Conservation (phyloP, 2,329 filamentous ascomycete species). For the Zalaria obscura region DNA sequence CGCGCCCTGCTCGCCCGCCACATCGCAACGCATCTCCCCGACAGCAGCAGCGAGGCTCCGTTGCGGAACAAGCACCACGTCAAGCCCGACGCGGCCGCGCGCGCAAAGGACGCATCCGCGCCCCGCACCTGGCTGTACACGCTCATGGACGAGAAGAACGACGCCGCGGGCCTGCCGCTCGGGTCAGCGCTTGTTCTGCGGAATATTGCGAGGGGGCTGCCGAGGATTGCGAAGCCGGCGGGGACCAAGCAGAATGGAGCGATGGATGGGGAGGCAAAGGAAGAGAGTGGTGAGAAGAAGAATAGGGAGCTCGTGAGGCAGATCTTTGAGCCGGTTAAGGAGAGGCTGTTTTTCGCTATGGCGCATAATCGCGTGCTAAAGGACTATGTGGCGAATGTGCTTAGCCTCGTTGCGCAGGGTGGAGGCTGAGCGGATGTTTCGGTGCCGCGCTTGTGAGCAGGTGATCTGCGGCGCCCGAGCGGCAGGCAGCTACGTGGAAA, state of each 20-base stretch:
- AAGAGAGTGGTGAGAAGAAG: constrained; percentile 37
- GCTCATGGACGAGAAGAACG: constrained; percentile 31
- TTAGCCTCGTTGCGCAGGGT: constrained; percentile 6
- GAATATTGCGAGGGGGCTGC: constrained; percentile 49
- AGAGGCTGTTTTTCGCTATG: constrained; percentile 54
- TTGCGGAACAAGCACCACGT: constrained; percentile 14
- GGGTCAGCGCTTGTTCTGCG: constrained; percentile 64
- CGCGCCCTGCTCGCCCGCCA: constrained; percentile 29
- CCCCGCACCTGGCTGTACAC: constrained; percentile 26
- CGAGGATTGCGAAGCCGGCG: constrained; percentile 13
- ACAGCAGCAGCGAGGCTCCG: constrained; percentile 19
- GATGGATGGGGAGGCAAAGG: constrained; percentile 28
- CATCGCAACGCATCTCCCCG: constrained; percentile 53
- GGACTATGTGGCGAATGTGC: constrained; percentile 17
- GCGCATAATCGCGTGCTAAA: constrained; percentile 44
- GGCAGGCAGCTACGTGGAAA: too few species aligned
- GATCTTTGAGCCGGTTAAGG: constrained; percentile 51
- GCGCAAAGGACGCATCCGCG: constrained; percentile 5
- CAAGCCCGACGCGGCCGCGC: constrained; percentile 3
- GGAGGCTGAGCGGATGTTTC: constrained; percentile 16
- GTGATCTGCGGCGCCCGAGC: too few species aligned
- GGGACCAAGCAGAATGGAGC: not conserved
- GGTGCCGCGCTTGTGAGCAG: too few species aligned
- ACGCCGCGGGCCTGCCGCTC: constrained; percentile 66
- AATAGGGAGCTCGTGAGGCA: constrained; percentile 43